Evolutionary conservation across 768 basidiomycete species (phyloP).

Genomic region (Pulveroboletus ravenelii): DNA sequence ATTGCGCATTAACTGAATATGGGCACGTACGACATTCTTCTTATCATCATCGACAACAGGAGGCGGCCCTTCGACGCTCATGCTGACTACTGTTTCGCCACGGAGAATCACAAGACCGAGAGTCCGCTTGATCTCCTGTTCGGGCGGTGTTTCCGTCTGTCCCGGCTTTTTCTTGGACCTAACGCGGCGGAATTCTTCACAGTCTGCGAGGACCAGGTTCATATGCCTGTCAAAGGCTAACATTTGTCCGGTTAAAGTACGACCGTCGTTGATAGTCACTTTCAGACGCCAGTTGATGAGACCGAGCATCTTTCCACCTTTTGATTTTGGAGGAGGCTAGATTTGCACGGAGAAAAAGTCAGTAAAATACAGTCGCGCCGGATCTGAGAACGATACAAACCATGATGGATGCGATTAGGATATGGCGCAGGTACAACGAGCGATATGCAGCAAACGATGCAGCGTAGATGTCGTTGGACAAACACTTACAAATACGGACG

Average conservation of each 20-base stretch:
- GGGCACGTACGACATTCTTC: constrained; percentile 63
- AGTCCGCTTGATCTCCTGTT: constrained; percentile 94
- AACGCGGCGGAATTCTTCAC: constrained; percentile 94
- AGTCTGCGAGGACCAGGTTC: constrained; percentile 98
- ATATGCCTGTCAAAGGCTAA: constrained; percentile 99
- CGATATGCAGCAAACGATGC: constrained; percentile 25
- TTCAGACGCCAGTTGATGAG: constrained; percentile 98
- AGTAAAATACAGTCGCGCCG: not conserved
- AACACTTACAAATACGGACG: constrained; percentile 32
- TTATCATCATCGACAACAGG: constrained; percentile 88
- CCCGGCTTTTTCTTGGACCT: constrained; percentile 89
- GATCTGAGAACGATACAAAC: constrained; percentile 34
- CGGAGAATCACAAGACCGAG: constrained; percentile 96
- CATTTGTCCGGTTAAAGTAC: constrained; percentile 95
- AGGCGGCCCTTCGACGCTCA: constrained; percentile 93
- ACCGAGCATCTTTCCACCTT: constrained; percentile 96
- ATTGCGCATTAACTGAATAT: constrained; percentile 4
- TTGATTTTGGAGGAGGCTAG: constrained; percentile 95
- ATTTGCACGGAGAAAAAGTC: constrained; percentile 3
- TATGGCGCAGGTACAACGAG: constrained; percentile 16
- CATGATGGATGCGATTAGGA: constrained; percentile 51
- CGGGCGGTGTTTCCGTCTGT: constrained; percentile 61
- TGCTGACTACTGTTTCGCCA: constrained; percentile 93
- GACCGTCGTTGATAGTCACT: constrained; percentile 96
- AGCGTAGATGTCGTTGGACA: constrained; percentile 17